Base-by-base conservation (phyloP, 495 filamentous ascomycete species). In the Paragyromitra xinjiangensis region DNA sequence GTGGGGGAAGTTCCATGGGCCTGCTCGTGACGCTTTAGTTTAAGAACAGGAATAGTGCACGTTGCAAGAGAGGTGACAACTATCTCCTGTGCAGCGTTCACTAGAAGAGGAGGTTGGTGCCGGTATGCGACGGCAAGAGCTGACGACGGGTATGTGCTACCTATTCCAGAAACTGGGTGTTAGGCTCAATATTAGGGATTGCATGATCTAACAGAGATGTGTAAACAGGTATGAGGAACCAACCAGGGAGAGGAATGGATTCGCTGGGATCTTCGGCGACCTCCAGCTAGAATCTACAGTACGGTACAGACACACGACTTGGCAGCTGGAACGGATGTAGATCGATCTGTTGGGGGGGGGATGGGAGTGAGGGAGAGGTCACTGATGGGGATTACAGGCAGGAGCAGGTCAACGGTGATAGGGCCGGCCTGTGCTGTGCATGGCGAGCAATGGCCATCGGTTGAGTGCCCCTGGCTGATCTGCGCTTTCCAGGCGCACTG, bases 71-170 rank as follows among this genome's bases (percentile, higher is more conserved):
- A 65, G 59, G 73, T 69, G 59, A 65, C 69, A 72, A 37, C 58
- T 72, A 71, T 53, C 53, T 73, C 48, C 68, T 48, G 61, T 58
- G 71, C 71, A 73, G 74, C 34, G 59, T 73, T 42, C 40, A 50
- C 74, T 77, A 45, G 61, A 77, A 77, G 61, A 77, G 74, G 74
- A 65, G 74, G 61, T 73, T 73, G 53, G 68, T 77, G 74, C 74
- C 74, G 74, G 68, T 69, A 75, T 75, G 73, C 61, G 69, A 75
- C 66, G 44, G 73, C 44, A 51, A 56, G 64, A 75, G 68, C 73
- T 71, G 73, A 62, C 67, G 67, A 70, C 73, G 73, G 73, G 73
- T 77, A 77, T 77, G 74, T 77, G 69, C 74, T 77, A 77, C 74
- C 74, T 64, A 77, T 77, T 73, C 74, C 34, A 77, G 74, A 77